These are phyloP conservation scores for Candida tunisiensis DNA, from an alignment of 1,139 yeast genomes.

Conservation along the genomic window DNA sequence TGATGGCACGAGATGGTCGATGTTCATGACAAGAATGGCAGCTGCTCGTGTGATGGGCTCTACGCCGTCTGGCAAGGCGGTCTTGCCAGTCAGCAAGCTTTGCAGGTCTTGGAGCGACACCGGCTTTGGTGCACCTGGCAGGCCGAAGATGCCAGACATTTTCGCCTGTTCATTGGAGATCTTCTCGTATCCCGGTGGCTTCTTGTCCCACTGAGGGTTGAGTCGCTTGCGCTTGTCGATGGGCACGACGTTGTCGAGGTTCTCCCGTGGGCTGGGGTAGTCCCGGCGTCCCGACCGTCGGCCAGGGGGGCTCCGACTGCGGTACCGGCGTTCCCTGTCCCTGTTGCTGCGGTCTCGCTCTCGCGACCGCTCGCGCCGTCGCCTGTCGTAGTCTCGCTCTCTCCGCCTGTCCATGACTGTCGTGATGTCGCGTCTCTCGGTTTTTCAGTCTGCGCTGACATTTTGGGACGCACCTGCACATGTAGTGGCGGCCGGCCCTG, in stretches of 20 bases:
- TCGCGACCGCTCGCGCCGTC: conserved; percentile 4
- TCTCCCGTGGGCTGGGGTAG: conserved; percentile 6
- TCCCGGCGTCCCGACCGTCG: conserved; percentile 5
- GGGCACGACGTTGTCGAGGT: conserved; percentile 22
- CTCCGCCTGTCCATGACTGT: conserved; percentile 3
- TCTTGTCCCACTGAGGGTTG: conserved; percentile 53
- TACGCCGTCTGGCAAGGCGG: background rate
- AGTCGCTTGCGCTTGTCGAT: conserved; percentile 27
- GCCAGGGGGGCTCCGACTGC: too few relatives aligned
- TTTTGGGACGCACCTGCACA: too few relatives aligned
- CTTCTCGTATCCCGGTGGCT: conserved; percentile 58
- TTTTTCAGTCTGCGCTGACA: too few relatives aligned
- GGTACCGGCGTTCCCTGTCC: conserved; percentile 5
- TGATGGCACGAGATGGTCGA: too few relatives aligned
- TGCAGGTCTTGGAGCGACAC: background rate
- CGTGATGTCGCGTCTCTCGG: conserved; percentile 1
- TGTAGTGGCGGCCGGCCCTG: too few relatives aligned
- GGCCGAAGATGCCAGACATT: conserved; percentile 60
- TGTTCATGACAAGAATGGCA: conserved; percentile 22
- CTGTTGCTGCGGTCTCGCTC: conserved; percentile 4
- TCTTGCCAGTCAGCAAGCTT: background rate
- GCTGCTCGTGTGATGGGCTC: conserved; percentile 12
- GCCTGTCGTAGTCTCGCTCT: conserved; percentile 4
- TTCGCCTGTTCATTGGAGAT: conserved; percentile 69
- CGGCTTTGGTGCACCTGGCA: conserved; percentile 51